Conservation (phyloP, 2,329 filamentous ascomycete species). For the Gnomoniopsis smithogilvyi region DNA sequence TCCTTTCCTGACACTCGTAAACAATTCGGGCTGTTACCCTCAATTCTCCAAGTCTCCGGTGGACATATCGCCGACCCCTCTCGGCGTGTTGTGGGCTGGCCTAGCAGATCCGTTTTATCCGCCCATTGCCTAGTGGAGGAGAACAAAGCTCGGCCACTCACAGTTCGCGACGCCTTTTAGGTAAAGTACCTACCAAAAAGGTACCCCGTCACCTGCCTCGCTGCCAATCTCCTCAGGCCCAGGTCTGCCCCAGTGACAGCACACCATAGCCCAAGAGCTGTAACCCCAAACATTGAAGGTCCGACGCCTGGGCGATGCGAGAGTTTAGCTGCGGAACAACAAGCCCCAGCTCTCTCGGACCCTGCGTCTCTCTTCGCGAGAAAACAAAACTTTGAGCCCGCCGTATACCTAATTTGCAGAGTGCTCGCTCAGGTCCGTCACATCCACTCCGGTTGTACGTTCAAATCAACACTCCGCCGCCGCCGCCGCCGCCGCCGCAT, state of each 20-base stretch:
- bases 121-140: too few species aligned
- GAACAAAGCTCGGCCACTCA: constrained; percentile 8
- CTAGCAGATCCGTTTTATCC: too few species aligned
- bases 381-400: background rate
- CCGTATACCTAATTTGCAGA: background rate
- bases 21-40: too few species aligned
- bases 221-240: constrained; percentile 22
- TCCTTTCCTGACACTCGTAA: too few species aligned
- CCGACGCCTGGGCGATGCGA: background rate
- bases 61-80: too few species aligned
- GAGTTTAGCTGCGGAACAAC: background rate
- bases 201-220: constrained; percentile 25
- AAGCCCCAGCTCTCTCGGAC: background rate
- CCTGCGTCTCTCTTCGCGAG: background rate
- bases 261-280: background rate
- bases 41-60: too few species aligned
- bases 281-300: background rate
- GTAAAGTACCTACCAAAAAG: constrained; percentile 29
- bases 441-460: background rate
- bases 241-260: background rate
- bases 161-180: constrained; percentile 22
- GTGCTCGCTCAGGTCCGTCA: too few species aligned
- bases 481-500: background rate
- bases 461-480: background rate
- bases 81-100: too few species aligned